A percentile compares a stretch with the other conserved stretches of the same genome.
phyloP scores from a whole-genome alignment of 2,329 filamentous ascomycete species.

The Chaetomium olivaceum region DNA sequence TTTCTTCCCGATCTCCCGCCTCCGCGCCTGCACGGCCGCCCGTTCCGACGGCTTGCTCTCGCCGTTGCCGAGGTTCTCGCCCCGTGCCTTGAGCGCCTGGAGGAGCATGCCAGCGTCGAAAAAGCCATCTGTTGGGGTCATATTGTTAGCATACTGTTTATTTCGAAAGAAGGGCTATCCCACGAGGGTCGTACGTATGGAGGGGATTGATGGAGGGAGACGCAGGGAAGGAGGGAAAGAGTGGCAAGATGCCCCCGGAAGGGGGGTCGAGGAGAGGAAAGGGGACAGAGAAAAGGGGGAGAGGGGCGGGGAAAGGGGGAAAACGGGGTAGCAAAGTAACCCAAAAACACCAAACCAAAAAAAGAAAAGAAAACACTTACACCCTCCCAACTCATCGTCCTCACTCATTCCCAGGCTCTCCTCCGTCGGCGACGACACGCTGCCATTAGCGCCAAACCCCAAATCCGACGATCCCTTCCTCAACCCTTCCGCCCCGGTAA shows the following conservation, averaged over 20 bases:
- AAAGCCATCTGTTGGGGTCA: constrained; percentile 76
- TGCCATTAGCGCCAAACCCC: constrained; percentile 46
- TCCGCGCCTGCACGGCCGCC: constrained; percentile 57
- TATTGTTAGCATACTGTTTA: constrained; percentile 2
- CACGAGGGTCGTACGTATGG: too few species aligned
- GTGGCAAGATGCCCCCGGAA: neutral
- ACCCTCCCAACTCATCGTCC: constrained; percentile 87
- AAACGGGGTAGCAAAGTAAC: neutral
- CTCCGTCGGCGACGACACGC: constrained; percentile 63
- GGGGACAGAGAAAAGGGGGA: too few species aligned
- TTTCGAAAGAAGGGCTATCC: too few species aligned
- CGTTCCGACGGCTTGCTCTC: constrained; percentile 59
- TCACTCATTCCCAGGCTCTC: constrained; percentile 75
- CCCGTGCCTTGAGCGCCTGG: constrained; percentile 77
- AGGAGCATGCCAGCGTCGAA: constrained; percentile 96
- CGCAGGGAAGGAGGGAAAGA: too few species aligned
- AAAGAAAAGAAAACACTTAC: constrained; percentile 59
- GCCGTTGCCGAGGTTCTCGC: constrained; percentile 52
- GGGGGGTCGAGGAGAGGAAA: too few species aligned
- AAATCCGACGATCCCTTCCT: constrained; percentile 28
- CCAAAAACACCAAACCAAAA: neutral
- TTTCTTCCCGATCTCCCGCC: constrained; percentile 74
- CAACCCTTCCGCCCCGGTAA: constrained; percentile 54
- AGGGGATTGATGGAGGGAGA: neutral
- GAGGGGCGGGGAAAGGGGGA: neutral